Evolutionary conservation across 148 eudicot species (phyloP).

Genomic region (Silene latifolia): DNA sequence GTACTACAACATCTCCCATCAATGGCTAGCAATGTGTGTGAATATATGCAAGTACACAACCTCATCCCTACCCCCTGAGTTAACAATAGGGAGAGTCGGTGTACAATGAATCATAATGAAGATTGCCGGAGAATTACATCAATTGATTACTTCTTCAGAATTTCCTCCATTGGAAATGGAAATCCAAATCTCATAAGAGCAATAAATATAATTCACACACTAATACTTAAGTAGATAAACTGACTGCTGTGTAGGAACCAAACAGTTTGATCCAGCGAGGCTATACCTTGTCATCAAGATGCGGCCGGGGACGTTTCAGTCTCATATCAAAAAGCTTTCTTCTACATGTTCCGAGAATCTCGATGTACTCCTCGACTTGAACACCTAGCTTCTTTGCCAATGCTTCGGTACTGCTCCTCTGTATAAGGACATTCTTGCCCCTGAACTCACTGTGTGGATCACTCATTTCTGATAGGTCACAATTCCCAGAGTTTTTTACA

Average conservation of each 20-base stretch:
- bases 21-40: neutral
- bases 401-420: conserved; percentile 63
- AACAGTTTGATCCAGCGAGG: conserved; percentile 3
- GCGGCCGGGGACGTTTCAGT: conserved; percentile 70
- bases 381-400: conserved; percentile 62
- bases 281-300: conserved; percentile 86
- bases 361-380: conserved; percentile 55
- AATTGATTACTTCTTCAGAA: neutral
- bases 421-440: conserved; percentile 86
- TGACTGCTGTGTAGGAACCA: neutral
- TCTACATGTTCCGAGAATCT: conserved; percentile 55
- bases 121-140: neutral
- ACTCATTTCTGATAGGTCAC: conserved; percentile 81
- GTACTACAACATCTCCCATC: neutral
- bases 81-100: neutral
- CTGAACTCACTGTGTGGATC: conserved; percentile 88
- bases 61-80: neutral
- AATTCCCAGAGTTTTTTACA: conserved; percentile 73
- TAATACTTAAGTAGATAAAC: neutral
- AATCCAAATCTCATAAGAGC: neutral
- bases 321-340: conserved; percentile 68
- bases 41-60: neutral
- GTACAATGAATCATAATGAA: neutral
- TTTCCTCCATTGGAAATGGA: neutral
- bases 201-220: neutral